phyloP scores from a whole-genome alignment of 495 filamentous ascomycete species.

The Darksidea phi region DNA sequence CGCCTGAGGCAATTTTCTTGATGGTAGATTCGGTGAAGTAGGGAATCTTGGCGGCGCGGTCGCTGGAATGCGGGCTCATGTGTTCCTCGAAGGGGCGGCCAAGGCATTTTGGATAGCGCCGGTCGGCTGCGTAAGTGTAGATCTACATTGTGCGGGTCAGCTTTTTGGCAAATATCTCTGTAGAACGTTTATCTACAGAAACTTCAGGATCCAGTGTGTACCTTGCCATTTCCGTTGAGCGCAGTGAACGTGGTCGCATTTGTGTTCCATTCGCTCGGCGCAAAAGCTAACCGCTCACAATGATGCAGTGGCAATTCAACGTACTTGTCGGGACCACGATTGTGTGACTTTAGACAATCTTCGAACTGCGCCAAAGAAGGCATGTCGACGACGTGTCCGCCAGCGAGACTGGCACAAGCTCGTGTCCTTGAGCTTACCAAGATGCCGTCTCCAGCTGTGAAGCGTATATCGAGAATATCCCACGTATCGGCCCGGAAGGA shows the following conservation, averaged over 20 bases:
- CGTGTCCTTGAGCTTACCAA: too few species aligned
- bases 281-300: neutral
- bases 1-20: constrained; percentile 17
- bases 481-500: neutral
- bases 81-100: constrained; percentile 1
- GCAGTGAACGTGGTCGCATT: constrained; percentile 24
- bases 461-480: too few species aligned
- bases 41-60: neutral
- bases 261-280: neutral
- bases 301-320: too few species aligned
- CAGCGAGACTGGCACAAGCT: too few species aligned
- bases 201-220: constrained; percentile 17
- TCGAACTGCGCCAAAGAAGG: too few species aligned
- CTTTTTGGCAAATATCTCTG: too few species aligned
- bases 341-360: too few species aligned
- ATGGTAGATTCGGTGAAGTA: constrained; percentile 21
- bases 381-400: too few species aligned
- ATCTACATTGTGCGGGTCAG: too few species aligned
- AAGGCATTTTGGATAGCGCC: constrained; percentile 11
- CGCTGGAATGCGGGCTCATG: neutral
- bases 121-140: neutral
- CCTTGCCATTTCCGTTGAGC: constrained; percentile 4
- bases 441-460: too few species aligned
- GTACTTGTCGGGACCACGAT: too few species aligned
- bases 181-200: too few species aligned